Evolutionary conservation across 2,329 filamentous ascomycete genomes (phyloP), one percentile per base, ranked within the genome.

Genomic region (Penicillium sp.): DNA sequence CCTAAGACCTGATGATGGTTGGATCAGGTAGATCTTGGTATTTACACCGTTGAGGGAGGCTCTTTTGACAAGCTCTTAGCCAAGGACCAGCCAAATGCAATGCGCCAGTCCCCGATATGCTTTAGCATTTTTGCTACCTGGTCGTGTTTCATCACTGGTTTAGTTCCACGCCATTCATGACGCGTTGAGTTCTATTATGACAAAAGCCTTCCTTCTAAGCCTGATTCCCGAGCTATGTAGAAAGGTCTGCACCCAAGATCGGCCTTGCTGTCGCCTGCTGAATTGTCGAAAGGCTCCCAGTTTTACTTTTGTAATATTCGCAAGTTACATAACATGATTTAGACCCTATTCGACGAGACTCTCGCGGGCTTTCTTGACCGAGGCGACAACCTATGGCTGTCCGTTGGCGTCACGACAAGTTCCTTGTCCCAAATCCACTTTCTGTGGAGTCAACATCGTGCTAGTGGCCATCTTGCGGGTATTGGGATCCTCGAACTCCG

Each of bases 1-100:
- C 79, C 82, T 78, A 96, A 95, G 77, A 97, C 95, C 74, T 96
- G 91, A 76, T 92, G 86, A 82, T 99, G 93, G 78, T 99, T 97
- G 58, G 88, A 90, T 93, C 94, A 99, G 51, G 93, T 97, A 39
- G 94, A 93, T 70, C 87, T 87, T 63, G 91, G 95, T 71, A 96
- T 81, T 80, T 95, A 96, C 73, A 95, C 84, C 16, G 57, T 65
- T 0, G 63, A 60, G 1, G 51, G 42, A n/a, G n/a, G 8, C 54
- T 48, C 1, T 23, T 36, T 9, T 57, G 58, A 31, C 54, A 58
- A 13, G 52, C 52, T 42, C 49, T 47, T 13, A 67, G 47, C 6
- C 66, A 46, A 1, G 60, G 36, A 4, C 61, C 65, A 6, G 63
- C 65, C 2, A 67, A 41, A 42, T 67, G 62, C 1, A 67, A 52